phyloP scores from a whole-genome alignment of 257 asterid genomes.

The Mitragyna speciosa region DNA sequence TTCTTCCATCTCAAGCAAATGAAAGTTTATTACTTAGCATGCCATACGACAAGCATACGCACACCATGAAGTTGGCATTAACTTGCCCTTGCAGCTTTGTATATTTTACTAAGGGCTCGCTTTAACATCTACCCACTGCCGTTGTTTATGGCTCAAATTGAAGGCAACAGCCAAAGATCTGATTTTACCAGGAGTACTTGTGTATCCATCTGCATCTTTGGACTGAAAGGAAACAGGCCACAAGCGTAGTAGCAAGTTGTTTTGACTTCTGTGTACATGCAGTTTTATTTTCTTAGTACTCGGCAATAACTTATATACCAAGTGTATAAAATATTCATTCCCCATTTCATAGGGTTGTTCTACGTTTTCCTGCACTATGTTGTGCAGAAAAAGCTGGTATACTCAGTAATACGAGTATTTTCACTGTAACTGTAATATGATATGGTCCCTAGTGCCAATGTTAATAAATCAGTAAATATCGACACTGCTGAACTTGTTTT shows the following conservation, averaged over 20 bases:
- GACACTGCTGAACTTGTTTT: neutral
- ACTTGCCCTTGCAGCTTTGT: conserved; percentile 26
- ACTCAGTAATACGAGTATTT: neutral
- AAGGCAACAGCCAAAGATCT: neutral
- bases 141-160: neutral
- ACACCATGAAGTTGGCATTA: neutral
- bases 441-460: neutral
- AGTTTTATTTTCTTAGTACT: neutral
- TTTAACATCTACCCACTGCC: conserved; percentile 1
- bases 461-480: neutral
- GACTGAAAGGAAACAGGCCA: neutral
- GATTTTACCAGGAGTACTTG: neutral
- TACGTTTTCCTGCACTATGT: neutral
- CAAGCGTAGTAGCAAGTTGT: neutral
- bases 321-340: conserved; percentile 1
- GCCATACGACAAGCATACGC: neutral
- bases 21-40: neutral
- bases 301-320: conserved; percentile 1
- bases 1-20: neutral
- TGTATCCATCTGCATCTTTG: conserved; percentile 6
- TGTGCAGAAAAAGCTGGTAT: neutral
- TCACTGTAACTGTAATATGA: conserved; percentile 1
- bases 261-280: conserved; percentile 11
- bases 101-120: conserved; percentile 18
- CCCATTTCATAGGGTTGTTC: neutral